Evolutionary conservation across 1,284 basidiomycete genomes (phyloP).

Genomic region (Ustilago nuda): DNA sequence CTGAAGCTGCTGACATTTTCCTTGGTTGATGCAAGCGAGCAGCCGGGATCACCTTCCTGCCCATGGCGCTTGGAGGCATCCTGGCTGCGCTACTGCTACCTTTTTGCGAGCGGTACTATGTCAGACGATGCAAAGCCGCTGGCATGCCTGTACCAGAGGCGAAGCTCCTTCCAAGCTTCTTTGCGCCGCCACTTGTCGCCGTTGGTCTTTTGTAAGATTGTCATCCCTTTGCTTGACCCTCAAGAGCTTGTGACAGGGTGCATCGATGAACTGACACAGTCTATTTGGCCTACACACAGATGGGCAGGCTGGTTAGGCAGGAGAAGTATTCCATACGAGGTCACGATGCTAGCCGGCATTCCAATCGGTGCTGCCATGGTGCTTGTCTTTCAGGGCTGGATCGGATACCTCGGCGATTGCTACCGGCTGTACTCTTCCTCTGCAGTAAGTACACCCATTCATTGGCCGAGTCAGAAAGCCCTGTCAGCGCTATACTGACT

Average conservation of each 20-base stretch:
- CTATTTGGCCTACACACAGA: not conserved
- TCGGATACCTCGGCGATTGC: constrained; percentile 47
- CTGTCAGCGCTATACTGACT: not conserved
- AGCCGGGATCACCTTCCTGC: constrained; percentile 42
- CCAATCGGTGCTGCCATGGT: constrained; percentile 50
- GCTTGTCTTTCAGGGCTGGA: constrained; percentile 49
- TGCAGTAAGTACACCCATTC: constrained; percentile 19
- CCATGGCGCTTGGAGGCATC: constrained; percentile 30
- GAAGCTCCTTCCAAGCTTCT: constrained; percentile 27
- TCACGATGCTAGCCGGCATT: constrained; percentile 39
- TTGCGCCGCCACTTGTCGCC: constrained; percentile 37
- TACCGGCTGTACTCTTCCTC: constrained; percentile 46
- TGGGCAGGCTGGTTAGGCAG: constrained; percentile 45
- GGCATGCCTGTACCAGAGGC: constrained; percentile 20
- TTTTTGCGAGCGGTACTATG: constrained; percentile 18
- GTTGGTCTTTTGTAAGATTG: constrained; percentile 36
- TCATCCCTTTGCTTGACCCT: not conserved
- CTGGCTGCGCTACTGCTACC: constrained; percentile 23
- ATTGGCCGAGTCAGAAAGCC: not conserved
- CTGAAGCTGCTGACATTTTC: no score
- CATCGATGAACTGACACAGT: not conserved
- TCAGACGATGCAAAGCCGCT: not conserved
- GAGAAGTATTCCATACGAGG: constrained; percentile 17
- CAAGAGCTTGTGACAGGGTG: not conserved
- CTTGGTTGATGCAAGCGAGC: not conserved